These are phyloP conservation scores for Cryptosporidium felis DNA, from an alignment of 169 alveolate genomes.

Conservation along the genomic window DNA sequence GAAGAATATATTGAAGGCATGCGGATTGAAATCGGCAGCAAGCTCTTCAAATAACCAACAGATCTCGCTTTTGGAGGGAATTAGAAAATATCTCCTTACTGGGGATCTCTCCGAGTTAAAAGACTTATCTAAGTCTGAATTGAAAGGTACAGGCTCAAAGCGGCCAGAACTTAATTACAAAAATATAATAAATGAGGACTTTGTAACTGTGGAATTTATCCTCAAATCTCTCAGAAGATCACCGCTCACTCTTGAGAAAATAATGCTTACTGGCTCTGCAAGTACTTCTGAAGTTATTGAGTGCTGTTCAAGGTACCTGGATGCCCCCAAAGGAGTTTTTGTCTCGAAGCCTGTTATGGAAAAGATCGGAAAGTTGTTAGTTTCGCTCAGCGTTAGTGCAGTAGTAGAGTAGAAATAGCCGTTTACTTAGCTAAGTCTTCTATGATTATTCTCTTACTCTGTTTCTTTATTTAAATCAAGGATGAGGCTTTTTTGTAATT, in stretches of 20 bases:
- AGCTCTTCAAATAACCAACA: conserved; percentile 28
- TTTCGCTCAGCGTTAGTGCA: not conserved
- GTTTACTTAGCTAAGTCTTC: too few species aligned
- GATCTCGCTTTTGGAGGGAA: conserved; percentile 4
- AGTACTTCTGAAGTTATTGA: conserved; percentile 16
- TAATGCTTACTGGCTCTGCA: conserved; percentile 1
- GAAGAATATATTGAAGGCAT: conserved; percentile 22
- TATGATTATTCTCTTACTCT: too few species aligned
- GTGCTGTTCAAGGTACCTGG: conserved; percentile 30
- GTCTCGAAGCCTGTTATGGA: not conserved
- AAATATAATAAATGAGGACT: conserved; percentile 14
- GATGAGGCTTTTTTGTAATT: too few species aligned
- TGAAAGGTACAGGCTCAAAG: not conserved
- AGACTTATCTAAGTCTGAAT: not conserved
- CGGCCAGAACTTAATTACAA: not conserved
- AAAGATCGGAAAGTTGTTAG: conserved; percentile 8
- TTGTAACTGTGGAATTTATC: not conserved
- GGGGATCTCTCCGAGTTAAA: conserved; percentile 8
- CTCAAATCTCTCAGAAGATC: conserved; percentile 2
- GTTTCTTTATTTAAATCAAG: too few species aligned
- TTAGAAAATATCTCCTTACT: conserved; percentile 28
- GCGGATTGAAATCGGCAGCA: conserved; percentile 46
- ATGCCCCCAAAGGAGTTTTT: conserved; percentile 12
- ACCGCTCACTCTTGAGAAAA: conserved; percentile 20
- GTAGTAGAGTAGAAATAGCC: not conserved